Percentiles rank a stretch among this genome's conserved stretches.
Evolutionary conservation across 2,329 filamentous ascomycete genomes (phyloP).

Genomic region (Dothistroma pini): DNA sequence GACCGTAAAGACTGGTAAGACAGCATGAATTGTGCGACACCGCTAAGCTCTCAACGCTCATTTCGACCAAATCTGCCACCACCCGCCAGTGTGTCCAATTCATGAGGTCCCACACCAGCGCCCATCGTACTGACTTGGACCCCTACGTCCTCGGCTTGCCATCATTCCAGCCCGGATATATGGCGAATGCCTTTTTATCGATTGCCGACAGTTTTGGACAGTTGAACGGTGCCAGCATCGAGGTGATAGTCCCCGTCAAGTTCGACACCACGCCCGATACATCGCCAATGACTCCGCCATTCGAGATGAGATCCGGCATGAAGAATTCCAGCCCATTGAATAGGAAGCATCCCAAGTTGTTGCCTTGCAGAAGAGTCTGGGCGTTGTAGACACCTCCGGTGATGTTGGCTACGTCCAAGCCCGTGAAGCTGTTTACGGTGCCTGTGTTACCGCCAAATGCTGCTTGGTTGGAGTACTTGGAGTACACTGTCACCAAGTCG

Average conservation of each 20-base stretch:
- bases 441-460: constrained; percentile 36
- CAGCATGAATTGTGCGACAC: not conserved
- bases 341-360: constrained; percentile 21
- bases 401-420: constrained; percentile 36
- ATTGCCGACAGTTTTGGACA: not conserved
- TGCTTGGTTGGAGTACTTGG: constrained; percentile 18
- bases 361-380: constrained; percentile 14
- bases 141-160: not conserved
- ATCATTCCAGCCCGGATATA: not conserved
- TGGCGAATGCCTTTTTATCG: not conserved
- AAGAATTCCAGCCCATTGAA: constrained; percentile 34
- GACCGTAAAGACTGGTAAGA: not conserved
- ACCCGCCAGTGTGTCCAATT: not conserved
- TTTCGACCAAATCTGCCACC: not conserved
- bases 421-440: constrained; percentile 34
- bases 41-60: not conserved
- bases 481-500: constrained; percentile 16
- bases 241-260: not conserved
- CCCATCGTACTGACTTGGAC: no score
- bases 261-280: not conserved
- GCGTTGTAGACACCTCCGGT: constrained; percentile 42
- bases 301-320: constrained; percentile 27
- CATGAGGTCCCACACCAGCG: no score
- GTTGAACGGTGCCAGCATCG: not conserved
- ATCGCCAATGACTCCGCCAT: not conserved